Evolutionary conservation across 2,329 filamentous ascomycete species (phyloP).

Genomic region (Exophiala xenobiotica): DNA sequence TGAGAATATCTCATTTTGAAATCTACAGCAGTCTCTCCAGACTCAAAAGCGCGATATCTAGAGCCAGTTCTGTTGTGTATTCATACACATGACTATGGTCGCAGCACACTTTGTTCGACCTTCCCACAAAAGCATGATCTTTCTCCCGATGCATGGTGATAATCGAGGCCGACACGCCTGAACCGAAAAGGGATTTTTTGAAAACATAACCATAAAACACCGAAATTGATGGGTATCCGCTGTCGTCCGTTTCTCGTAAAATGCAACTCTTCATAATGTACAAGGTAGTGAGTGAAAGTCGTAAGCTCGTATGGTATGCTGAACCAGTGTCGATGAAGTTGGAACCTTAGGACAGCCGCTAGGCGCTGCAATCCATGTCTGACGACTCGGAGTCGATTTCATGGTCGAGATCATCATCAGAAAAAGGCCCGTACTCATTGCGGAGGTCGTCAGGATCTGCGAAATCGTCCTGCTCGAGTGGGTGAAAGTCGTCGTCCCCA

Average conservation of each 20-base stretch:
- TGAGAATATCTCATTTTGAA: too few relatives aligned
- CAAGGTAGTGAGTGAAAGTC: slow-evolving; percentile 13
- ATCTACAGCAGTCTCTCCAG: background rate
- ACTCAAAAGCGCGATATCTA: background rate
- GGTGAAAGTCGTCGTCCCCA: slow-evolving; percentile 15
- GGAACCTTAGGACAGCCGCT: background rate
- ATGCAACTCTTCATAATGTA: slow-evolving; percentile 21
- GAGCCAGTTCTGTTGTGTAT: slow-evolving; percentile 1
- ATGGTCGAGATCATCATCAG: slow-evolving; percentile 8
- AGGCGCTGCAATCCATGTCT: slow-evolving; percentile 24
- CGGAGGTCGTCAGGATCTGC: slow-evolving; percentile 22
- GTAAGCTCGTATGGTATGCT: slow-evolving; percentile 21
- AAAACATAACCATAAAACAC: slow-evolving; percentile 11
- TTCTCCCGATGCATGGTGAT: background rate
- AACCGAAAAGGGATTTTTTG: slow-evolving; percentile 1
- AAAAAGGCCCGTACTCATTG: slow-evolving; percentile 22
- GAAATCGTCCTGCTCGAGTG: slow-evolving; percentile 20
- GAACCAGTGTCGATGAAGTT: background rate
- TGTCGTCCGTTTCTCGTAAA: slow-evolving; percentile 22
- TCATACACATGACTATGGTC: slow-evolving; percentile 6
- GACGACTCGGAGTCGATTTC: background rate
- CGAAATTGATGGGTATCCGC: slow-evolving; percentile 19
- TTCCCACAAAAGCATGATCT: slow-evolving; percentile 8
- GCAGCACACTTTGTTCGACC: slow-evolving; percentile 4
- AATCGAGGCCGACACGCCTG: slow-evolving; percentile 6